A percentile compares a stretch with the other conserved stretches of the same genome.
These are phyloP conservation scores for Cyclotella sp. DNA, from an alignment of 108 stramenopile species.

Conservation along the genomic window DNA sequence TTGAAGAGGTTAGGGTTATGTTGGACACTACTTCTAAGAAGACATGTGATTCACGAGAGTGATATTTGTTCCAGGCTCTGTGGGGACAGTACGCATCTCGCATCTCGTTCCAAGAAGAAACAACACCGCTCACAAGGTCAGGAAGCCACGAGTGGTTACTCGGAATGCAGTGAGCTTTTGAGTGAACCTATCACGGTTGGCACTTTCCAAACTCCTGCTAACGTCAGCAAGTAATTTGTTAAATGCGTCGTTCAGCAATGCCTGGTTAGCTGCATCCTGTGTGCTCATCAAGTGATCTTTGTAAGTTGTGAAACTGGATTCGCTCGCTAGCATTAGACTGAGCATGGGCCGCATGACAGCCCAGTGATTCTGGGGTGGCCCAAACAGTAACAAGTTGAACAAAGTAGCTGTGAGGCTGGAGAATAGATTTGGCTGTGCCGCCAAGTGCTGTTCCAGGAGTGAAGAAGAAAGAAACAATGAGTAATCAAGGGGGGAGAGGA, in stretches of 20 bases:
- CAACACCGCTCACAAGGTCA: slow-evolving; percentile 64
- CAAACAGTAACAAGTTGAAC: slow-evolving; percentile 96
- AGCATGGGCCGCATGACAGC: slow-evolving; percentile 98
- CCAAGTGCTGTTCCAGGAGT: slow-evolving; percentile 62
- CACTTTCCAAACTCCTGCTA: slow-evolving; percentile 89
- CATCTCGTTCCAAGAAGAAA: not conserved
- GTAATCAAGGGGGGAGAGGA: not conserved
- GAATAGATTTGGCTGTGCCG: slow-evolving; percentile 90
- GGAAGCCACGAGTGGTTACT: slow-evolving; percentile 89
- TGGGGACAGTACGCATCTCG: no score
- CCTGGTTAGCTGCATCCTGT: slow-evolving; percentile 91
- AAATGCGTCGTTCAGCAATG: slow-evolving; percentile 89
- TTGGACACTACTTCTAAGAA: no score
- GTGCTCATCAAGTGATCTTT: slow-evolving; percentile 91
- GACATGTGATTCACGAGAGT: no score
- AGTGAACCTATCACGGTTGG: slow-evolving; percentile 96
- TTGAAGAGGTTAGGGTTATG: no score
- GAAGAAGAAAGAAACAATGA: slow-evolving; percentile 6
- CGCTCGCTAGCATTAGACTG: slow-evolving; percentile 94
- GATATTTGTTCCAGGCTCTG: no score
- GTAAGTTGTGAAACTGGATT: slow-evolving; percentile 91
- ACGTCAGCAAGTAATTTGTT: slow-evolving; percentile 92
- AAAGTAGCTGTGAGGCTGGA: slow-evolving; percentile 91
- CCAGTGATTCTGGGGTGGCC: slow-evolving; percentile 96
- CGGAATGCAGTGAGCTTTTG: slow-evolving; percentile 96